Conservation (phyloP, 2,329 filamentous ascomycete species). For the Aspergillus ochraceus region DNA sequence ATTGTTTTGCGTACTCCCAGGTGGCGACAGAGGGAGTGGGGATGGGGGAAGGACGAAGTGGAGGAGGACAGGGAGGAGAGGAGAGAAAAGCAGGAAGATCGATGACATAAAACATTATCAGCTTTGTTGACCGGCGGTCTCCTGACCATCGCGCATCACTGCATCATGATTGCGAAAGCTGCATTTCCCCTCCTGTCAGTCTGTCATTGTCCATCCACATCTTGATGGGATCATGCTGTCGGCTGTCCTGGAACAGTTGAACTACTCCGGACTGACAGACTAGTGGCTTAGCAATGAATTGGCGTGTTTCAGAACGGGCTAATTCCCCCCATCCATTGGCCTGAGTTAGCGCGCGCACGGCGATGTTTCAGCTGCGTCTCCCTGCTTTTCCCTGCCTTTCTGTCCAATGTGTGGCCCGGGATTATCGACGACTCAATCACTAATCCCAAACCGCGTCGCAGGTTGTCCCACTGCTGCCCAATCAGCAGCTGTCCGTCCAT, state of each 20-base stretch:
- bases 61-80: not conserved
- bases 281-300: conserved; percentile 24
- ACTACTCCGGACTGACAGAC: conserved; percentile 3
- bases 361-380: conserved; percentile 26
- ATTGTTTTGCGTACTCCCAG: not conserved
- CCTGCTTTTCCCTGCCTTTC: not conserved
- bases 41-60: not conserved
- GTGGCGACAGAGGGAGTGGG: not conserved
- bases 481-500: conserved; percentile 4
- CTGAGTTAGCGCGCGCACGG: conserved; percentile 17
- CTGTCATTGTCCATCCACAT: too few relatives aligned
- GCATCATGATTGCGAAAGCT: too few relatives aligned
- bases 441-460: not conserved
- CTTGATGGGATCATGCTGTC: too few relatives aligned
- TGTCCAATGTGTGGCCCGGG: not conserved
- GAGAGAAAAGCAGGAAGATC: not conserved
- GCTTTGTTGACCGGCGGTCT: too few relatives aligned
- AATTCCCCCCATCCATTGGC: conserved; percentile 14
- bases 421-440: not conserved
- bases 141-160: too few relatives aligned
- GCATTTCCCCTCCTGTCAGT: too few relatives aligned
- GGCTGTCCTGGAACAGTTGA: too few relatives aligned
- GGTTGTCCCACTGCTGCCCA: not conserved
- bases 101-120: not conserved
- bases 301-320: conserved; percentile 31